A percentile compares a stretch with the other conserved stretches of the same genome.
Evolutionary conservation across 2,329 filamentous ascomycete species (phyloP).

Genomic region (Fusarium sp.): DNA sequence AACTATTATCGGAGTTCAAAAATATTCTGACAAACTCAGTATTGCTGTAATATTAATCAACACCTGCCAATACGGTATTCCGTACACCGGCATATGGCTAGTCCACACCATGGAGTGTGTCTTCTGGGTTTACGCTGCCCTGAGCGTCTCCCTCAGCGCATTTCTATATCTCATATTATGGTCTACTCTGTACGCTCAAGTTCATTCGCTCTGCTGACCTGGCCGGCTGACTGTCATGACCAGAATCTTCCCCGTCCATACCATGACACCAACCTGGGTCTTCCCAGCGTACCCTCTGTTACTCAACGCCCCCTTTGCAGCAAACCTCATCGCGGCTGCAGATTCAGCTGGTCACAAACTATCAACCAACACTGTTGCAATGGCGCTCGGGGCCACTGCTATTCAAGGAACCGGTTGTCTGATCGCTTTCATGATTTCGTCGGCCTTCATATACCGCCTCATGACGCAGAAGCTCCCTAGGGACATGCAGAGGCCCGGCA

Average conservation of each 20-base stretch:
- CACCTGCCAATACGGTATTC: conserved; percentile 78
- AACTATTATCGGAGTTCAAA: neutral
- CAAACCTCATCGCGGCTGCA: conserved; percentile 61
- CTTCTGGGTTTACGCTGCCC: conserved; percentile 78
- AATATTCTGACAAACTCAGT: conserved; percentile 51
- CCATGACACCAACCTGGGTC: conserved; percentile 90
- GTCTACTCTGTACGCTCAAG: conserved; percentile 62
- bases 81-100: conserved; percentile 71
- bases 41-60: conserved; percentile 82
- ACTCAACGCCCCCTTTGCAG: conserved; percentile 78
- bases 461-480: conserved; percentile 89
- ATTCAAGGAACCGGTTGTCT: conserved; percentile 66
- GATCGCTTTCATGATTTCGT: conserved; percentile 80
- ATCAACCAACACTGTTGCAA: conserved; percentile 54
- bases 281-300: conserved; percentile 87
- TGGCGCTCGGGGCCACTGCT: conserved; percentile 61
- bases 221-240: neutral
- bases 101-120: conserved; percentile 68
- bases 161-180: conserved; percentile 80
- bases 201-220: neutral
- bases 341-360: conserved; percentile 32
- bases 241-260: conserved; percentile 72
- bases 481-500: conserved; percentile 80
- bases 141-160: conserved; percentile 75
- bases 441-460: conserved; percentile 84